A percentile compares a stretch with the other conserved stretches of the same genome.
Conservation (phyloP, 352 stramenopile species). For the Phytopythium boreale region DNA sequence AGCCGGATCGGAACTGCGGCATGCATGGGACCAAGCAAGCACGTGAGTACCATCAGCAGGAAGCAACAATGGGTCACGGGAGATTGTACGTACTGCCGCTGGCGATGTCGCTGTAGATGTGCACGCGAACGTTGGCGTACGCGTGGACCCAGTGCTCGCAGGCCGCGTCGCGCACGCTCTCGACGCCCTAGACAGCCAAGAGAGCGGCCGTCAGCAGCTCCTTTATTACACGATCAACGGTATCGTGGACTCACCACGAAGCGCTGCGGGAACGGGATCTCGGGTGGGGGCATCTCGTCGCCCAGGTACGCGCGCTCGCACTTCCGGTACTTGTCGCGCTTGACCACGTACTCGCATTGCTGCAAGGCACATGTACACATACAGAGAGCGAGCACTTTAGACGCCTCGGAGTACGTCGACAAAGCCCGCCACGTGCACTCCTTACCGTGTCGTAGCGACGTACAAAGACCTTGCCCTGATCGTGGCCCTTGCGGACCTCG, state of each 20-base stretch:
- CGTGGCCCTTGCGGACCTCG: conserved; percentile 56
- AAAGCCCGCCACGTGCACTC: neutral
- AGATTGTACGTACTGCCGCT: conserved; percentile 24
- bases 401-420: neutral
- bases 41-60: neutral
- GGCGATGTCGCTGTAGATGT: conserved; percentile 53
- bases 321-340: conserved; percentile 55
- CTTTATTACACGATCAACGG: neutral
- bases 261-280: conserved; percentile 45
- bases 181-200: conserved; percentile 33
- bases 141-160: conserved; percentile 68
- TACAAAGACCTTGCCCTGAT: conserved; percentile 69
- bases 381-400: neutral
- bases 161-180: conserved; percentile 46
- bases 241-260: conserved; percentile 32
- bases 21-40: neutral
- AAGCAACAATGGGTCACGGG: neutral
- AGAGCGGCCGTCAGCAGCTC: neutral
- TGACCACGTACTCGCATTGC: conserved; percentile 77
- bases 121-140: conserved; percentile 47
- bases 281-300: conserved; percentile 49
- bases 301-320: conserved; percentile 72
- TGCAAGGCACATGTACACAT: conserved; percentile 13
- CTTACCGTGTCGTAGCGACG: conserved; percentile 48
- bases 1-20: conserved; percentile 64